Conservation (phyloP, 495 filamentous ascomycete genomes). For the Neurospora discreta region DNA sequence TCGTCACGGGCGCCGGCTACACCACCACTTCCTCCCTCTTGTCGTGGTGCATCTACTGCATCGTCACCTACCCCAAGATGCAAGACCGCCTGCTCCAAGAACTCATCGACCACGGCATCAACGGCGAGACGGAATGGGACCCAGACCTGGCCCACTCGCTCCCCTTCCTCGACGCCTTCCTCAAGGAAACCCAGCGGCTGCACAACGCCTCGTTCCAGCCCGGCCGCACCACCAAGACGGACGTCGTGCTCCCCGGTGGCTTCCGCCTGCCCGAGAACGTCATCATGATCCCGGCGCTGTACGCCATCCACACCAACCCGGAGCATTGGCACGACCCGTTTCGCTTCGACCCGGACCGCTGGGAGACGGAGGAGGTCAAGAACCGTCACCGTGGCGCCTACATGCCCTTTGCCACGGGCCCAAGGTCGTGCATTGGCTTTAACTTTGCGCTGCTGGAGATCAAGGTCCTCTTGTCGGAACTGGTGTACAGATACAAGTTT, state of each 20-base stretch:
- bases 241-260: constrained; percentile 44
- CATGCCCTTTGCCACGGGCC: constrained; percentile 41
- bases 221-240: constrained; percentile 37
- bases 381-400: constrained; percentile 34
- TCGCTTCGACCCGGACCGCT: constrained; percentile 43
- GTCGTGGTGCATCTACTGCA: constrained; percentile 42
- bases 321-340: constrained; percentile 40
- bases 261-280: constrained; percentile 38
- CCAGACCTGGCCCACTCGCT: constrained; percentile 31
- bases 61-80: constrained; percentile 36
- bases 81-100: constrained; percentile 44
- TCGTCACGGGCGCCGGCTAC: constrained; percentile 41
- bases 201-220: constrained; percentile 48
- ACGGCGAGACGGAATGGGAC: constrained; percentile 23
- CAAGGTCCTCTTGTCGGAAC: constrained; percentile 38
- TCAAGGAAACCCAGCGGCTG: constrained; percentile 47
- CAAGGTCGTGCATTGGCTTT: constrained; percentile 45
- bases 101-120: constrained; percentile 35
- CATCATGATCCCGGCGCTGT: constrained; percentile 38
- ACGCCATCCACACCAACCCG: constrained; percentile 43
- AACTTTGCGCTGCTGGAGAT: constrained; percentile 47
- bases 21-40: constrained; percentile 41
- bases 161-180: constrained; percentile 40
- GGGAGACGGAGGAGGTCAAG: constrained; percentile 40
- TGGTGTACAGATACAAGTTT: constrained; percentile 45